Conservation (phyloP, 257 asterid species). For the Fraxinus americana region DNA sequence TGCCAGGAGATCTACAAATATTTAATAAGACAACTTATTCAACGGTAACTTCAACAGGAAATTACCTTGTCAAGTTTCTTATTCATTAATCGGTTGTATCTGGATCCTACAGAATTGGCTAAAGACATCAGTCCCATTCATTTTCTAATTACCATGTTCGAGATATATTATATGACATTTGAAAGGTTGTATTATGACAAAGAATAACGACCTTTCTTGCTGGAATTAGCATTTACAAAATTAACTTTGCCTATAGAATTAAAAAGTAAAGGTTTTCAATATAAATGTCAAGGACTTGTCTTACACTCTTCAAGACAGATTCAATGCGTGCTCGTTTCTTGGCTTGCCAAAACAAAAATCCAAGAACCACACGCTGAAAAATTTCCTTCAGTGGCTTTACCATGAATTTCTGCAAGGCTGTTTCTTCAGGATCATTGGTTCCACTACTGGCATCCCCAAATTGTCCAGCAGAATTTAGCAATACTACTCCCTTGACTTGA, state of each 20-base stretch:
- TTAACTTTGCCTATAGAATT: neutral
- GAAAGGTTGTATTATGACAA: neutral
- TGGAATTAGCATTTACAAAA: neutral
- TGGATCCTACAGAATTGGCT: neutral
- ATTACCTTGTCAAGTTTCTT: neutral
- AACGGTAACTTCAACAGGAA: constrained; percentile 1
- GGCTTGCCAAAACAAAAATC: constrained; percentile 93
- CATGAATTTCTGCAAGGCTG: constrained; percentile 49
- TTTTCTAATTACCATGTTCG: neutral
- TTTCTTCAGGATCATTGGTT: constrained; percentile 54
- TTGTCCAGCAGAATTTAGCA: constrained; percentile 88
- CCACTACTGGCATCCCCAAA: constrained; percentile 63
- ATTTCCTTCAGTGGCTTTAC: constrained; percentile 72
- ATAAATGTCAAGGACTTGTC: constrained; percentile 17
- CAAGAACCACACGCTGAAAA: constrained; percentile 81
- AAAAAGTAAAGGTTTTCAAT: neutral
- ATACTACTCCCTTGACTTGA: constrained; percentile 76
- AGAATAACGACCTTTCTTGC: neutral
- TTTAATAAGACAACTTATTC: neutral
- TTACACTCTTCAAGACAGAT: constrained; percentile 85
- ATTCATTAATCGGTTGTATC: neutral
- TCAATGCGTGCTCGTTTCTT: constrained; percentile 86
- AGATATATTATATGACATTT: neutral
- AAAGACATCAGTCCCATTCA: neutral
- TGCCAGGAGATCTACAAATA: neutral